A percentile compares a stretch with the other conserved stretches of the same genome.
phyloP scores from a whole-genome alignment of 1,284 basidiomycete genomes.

The Xerocomus nothofagi region DNA sequence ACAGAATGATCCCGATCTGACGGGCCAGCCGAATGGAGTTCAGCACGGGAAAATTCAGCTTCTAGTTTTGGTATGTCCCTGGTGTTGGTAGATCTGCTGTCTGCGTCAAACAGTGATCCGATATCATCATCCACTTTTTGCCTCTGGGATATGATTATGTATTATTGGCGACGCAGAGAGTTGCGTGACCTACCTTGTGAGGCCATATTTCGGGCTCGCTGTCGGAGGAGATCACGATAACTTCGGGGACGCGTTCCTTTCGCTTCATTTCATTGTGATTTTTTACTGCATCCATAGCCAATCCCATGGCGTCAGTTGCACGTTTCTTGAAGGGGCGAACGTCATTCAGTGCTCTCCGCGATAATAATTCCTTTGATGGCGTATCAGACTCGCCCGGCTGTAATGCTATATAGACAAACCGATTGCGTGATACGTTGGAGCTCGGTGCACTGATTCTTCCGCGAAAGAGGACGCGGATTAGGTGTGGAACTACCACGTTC shows the following conservation, averaged over 20 bases:
- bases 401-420: conserved; percentile 13
- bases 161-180: not conserved
- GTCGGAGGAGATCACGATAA: conserved; percentile 34
- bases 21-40: conserved; percentile 1
- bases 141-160: conserved; percentile 18
- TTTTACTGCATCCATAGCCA: conserved; percentile 13
- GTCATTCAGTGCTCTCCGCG: conserved; percentile 17
- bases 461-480: not conserved
- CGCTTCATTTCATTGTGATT: conserved; percentile 23
- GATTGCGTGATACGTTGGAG: conserved; percentile 28
- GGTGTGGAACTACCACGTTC: not conserved
- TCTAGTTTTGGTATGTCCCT: conserved; percentile 7
- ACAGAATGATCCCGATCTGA: conserved; percentile 4
- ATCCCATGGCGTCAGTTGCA: conserved; percentile 18
- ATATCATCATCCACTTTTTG: conserved; percentile 11
- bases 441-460: conserved; percentile 16
- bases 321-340: conserved; percentile 22
- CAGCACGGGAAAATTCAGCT: not conserved
- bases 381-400: conserved; percentile 8
- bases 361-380: conserved; percentile 22
- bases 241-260: conserved; percentile 18
- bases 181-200: conserved; percentile 21
- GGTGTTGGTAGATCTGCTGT: not conserved
- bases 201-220: conserved; percentile 28
- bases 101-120: not conserved